Conservation (phyloP, 176 grass and related monocot species). For the Juncus inflexus region DNA sequence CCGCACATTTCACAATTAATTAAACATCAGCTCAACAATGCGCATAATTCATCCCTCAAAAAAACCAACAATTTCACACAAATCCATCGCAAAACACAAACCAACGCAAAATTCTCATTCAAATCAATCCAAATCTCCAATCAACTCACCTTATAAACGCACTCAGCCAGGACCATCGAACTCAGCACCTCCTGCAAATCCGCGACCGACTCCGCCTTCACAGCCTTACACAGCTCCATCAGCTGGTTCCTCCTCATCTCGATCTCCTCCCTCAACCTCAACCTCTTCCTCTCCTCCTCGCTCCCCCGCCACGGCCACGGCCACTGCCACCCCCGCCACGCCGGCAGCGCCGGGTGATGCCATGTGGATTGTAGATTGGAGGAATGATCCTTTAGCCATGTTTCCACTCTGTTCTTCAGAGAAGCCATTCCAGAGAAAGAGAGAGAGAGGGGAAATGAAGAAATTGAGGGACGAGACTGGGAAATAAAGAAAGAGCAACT, state of each 20-base stretch:
- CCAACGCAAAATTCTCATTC: not conserved
- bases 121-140: not conserved
- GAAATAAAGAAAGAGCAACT: conserved; percentile 5
- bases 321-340: conserved; percentile 29
- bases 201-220: conserved; percentile 69
- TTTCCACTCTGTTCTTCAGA: conserved; percentile 54
- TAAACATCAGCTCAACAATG: too few species aligned
- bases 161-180: conserved; percentile 84
- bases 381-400: conserved; percentile 62
- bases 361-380: conserved; percentile 39
- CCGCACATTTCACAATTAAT: too few species aligned
- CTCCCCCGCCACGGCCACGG: conserved; percentile 37
- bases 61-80: not conserved
- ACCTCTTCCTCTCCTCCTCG: conserved; percentile 43
- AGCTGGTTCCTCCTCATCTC: conserved; percentile 46
- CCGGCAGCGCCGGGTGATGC: conserved; percentile 30
- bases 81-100: not conserved
- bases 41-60: not conserved
- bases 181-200: conserved; percentile 90
- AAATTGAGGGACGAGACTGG: not conserved
- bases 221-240: conserved; percentile 56
- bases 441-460: not conserved
- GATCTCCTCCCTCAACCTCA: conserved; percentile 58
- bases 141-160: conserved; percentile 74
- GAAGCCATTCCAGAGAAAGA: conserved; percentile 41